Evolutionary conservation across 768 basidiomycete genomes (phyloP), one percentile per base, ranked within the genome.

Genomic region (Amanita pallidorosea): DNA sequence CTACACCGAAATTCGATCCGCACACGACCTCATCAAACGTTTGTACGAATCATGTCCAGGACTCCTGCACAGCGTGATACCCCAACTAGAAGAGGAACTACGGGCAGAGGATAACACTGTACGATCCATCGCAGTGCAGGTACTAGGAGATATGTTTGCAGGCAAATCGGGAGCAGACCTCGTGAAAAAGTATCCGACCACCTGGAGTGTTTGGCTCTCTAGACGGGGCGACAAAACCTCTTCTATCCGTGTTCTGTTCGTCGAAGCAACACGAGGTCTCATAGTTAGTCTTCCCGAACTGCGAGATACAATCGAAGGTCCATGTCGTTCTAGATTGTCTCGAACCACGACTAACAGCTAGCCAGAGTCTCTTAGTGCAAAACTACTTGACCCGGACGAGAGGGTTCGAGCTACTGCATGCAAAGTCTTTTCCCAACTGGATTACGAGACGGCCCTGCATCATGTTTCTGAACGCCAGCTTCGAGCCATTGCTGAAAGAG

Each of bases 1-100:
- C 52, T 74, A 76, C 52, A 73, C 76, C 31, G 81, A 89, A 53
- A 81, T 91, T 46, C 76, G 80, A 54, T 74, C 72, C 4, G 85
- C 90, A 3, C 95, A 97, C 65, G 77, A 81, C 33, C 85, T 96
- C 56, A 83, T 98, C 67, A 84, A 87, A 59, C 81, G 80, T 15
- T 74, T 98, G 5, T 81, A 88, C 62, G 78, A 77, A 20, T 77
- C 84, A 23, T 92, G 85, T 63, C 91, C 95, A 0, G 70, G 77
- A 7, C 71, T 97, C 12, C 70, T 98, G 1, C 82, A 88, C 60
- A 91, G 87, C 63, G 92, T 97, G 44, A 83, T 98, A 22, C 94
- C 95, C 0, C 87, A 92, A 51, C 78, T 98, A 15, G 93, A 95
- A 62, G 88, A 93, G 56, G 91, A 96, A 59, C 72, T 97, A 4